Evolutionary conservation across 2,329 filamentous ascomycete species (phyloP).

Genomic region (Diaporthe vaccinii): DNA sequence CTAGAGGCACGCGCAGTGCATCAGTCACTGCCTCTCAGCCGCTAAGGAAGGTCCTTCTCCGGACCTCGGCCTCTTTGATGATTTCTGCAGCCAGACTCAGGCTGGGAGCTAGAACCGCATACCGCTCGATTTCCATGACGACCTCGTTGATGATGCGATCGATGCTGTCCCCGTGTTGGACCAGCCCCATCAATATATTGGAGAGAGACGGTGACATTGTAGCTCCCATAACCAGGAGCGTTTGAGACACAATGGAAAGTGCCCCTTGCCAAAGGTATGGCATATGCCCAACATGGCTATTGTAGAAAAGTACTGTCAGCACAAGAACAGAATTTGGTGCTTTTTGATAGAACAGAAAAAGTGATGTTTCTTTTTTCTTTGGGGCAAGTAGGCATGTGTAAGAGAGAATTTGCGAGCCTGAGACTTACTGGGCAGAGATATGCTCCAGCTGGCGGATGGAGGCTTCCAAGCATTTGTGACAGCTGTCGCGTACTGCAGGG

Average conservation of each 20-base stretch:
- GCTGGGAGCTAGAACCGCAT: slow-evolving; percentile 82
- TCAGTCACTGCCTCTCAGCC: slow-evolving; percentile 53
- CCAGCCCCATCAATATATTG: slow-evolving; percentile 71
- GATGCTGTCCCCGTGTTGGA: slow-evolving; percentile 71
- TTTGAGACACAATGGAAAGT: slow-evolving; percentile 85
- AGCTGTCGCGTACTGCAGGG: slow-evolving; percentile 80
- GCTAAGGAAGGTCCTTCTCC: slow-evolving; percentile 74
- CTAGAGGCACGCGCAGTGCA: background rate
- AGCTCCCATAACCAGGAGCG: slow-evolving; percentile 85
- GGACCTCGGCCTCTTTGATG: slow-evolving; percentile 81
- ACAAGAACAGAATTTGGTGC: background rate
- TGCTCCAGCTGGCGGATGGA: slow-evolving; percentile 85
- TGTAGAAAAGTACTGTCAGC: slow-evolving; percentile 39
- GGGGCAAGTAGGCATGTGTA: background rate
- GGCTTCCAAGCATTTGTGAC: slow-evolving; percentile 85
- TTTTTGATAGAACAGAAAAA: background rate
- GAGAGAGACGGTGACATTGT: slow-evolving; percentile 83
- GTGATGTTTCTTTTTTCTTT: background rate
- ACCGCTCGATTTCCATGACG: slow-evolving; percentile 80
- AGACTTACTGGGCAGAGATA: slow-evolving; percentile 79
- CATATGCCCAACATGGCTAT: slow-evolving; percentile 83
- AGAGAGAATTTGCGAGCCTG: slow-evolving; percentile 9
- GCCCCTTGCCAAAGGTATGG: slow-evolving; percentile 90
- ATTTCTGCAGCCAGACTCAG: slow-evolving; percentile 83
- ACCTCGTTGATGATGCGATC: slow-evolving; percentile 85